Percentiles rank a stretch among this genome's conserved stretches.
Conservation (phyloP, 805 yeast genomes). For the Ogataea pini region DNA sequence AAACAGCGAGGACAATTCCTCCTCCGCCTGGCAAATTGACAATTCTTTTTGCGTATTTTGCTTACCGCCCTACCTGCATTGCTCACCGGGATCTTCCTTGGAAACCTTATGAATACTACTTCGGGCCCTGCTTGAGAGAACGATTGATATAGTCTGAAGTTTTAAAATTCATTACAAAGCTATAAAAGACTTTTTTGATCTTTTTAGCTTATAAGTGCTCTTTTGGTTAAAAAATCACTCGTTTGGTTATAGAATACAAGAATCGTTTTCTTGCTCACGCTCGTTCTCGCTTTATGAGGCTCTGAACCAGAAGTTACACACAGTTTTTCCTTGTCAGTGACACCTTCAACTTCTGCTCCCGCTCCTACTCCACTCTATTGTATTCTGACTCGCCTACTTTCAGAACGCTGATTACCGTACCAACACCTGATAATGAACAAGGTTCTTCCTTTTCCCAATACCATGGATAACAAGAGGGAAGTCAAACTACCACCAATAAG, state of each 20-base stretch:
- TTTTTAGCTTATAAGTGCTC: neutral
- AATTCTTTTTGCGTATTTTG: slow-evolving; percentile 73
- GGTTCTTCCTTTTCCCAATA: slow-evolving; percentile 25
- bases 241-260: no score
- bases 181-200: neutral
- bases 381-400: neutral
- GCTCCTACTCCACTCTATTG: neutral
- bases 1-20: slow-evolving; percentile 66
- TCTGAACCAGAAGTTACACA: no score
- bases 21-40: slow-evolving; percentile 69
- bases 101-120: slow-evolving; percentile 76
- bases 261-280: no score
- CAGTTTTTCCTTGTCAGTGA: neutral
- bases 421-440: slow-evolving; percentile 51
- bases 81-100: slow-evolving; percentile 64
- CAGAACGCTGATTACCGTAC: neutral
- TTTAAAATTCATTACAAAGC: neutral
- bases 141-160: neutral
- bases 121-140: slow-evolving; percentile 43
- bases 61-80: slow-evolving; percentile 53
- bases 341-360: neutral
- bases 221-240: no score
- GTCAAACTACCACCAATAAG: slow-evolving; percentile 21
- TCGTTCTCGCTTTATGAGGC: no score
- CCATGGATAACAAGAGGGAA: slow-evolving; percentile 19